Conservation (phyloP, 2,329 filamentous ascomycete genomes). For the Talaromyces rugulosus region DNA sequence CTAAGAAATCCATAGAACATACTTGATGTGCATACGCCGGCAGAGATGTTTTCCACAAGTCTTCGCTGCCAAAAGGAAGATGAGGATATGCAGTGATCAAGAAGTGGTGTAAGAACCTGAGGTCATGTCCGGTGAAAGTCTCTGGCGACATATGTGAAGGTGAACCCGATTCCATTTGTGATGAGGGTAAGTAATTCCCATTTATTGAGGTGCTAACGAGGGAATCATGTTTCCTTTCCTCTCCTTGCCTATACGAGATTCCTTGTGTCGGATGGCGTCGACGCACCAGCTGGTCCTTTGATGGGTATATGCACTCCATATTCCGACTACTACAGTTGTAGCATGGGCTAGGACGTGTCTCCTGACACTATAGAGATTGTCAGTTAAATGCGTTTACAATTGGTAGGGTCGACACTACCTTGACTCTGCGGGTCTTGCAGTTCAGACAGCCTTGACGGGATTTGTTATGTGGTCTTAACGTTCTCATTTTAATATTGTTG, state of each 20-base stretch:
- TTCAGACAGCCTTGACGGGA: constrained; percentile 38
- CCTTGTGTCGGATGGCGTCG: constrained; percentile 14
- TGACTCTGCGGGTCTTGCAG: constrained; percentile 45
- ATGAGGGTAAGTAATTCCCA: neutral
- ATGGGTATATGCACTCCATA: constrained; percentile 29
- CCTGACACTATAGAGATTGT: constrained; percentile 25
- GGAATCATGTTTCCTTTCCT: too few species aligned
- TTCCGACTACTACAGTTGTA: constrained; percentile 33
- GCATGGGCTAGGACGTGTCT: constrained; percentile 33
- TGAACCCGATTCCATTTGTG: neutral
- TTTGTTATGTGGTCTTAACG: constrained; percentile 30
- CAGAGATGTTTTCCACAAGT: constrained; percentile 63
- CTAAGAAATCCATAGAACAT: constrained; percentile 22
- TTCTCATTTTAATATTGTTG: neutral
- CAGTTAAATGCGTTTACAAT: constrained; percentile 19
- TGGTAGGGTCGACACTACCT: constrained; percentile 28
- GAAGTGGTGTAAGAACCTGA: constrained; percentile 54
- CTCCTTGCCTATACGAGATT: constrained; percentile 3
- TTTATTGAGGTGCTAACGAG: constrained; percentile 17
- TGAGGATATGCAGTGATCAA: constrained; percentile 54
- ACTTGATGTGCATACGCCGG: constrained; percentile 64
- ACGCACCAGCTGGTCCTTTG: constrained; percentile 15
- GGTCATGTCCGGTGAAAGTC: constrained; percentile 41
- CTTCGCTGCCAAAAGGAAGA: constrained; percentile 61
- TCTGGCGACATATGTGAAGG: constrained; percentile 11